Evolutionary conservation across 768 basidiomycete species (phyloP).

Genomic region (Calocera cornea): DNA sequence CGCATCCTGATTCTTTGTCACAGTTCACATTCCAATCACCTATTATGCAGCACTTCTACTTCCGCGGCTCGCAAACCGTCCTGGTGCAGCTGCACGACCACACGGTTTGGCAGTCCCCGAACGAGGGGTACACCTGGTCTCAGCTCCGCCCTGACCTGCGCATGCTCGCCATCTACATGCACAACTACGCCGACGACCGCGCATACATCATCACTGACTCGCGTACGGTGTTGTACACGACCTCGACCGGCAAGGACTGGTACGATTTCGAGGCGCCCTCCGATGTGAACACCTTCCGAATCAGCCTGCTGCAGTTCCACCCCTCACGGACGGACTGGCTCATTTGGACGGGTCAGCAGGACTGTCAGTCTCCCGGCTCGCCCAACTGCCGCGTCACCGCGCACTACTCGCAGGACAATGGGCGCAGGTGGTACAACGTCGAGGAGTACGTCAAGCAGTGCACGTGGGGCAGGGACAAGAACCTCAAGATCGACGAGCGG

Average conservation of each 20-base stretch:
- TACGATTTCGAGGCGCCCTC: constrained; percentile 41
- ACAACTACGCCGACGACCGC: constrained; percentile 61
- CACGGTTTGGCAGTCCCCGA: constrained; percentile 84
- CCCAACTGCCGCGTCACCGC: constrained; percentile 61
- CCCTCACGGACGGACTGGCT: constrained; percentile 60
- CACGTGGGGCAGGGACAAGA: constrained; percentile 74
- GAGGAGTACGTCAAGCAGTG: constrained; percentile 85
- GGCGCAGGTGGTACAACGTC: constrained; percentile 56
- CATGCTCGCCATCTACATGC: constrained; percentile 79
- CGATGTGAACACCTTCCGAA: constrained; percentile 65
- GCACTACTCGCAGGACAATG: constrained; percentile 62
- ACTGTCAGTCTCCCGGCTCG: constrained; percentile 36
- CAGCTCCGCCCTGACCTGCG: constrained; percentile 44
- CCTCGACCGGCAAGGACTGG: constrained; percentile 69
- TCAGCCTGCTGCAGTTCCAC: constrained; percentile 74
- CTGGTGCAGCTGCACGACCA: constrained; percentile 66
- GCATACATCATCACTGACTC: constrained; percentile 78
- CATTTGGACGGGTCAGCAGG: constrained; percentile 74
- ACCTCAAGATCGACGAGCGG: constrained; percentile 64
- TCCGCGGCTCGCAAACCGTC: constrained; percentile 72
- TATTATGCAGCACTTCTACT: constrained; percentile 72
- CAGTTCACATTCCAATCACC: constrained; percentile 53
- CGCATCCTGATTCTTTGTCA: background rate
- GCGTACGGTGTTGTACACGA: constrained; percentile 59
- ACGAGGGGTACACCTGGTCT: constrained; percentile 88